Conservation (phyloP, 495 filamentous ascomycete species). For the Bombardia bombarda region DNA sequence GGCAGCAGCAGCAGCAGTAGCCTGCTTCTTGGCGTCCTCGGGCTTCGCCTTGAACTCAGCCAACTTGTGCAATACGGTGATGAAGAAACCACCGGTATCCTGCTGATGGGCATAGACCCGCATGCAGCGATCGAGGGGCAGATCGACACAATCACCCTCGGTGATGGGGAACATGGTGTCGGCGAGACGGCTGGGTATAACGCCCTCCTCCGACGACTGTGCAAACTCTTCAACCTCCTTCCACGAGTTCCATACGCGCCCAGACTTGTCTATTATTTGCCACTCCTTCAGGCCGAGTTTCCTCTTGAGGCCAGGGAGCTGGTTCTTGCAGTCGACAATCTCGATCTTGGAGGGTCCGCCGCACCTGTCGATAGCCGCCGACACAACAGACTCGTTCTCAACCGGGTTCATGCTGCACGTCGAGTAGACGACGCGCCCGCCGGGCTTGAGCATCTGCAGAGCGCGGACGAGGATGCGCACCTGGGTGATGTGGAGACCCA, state of each 20-base stretch:
- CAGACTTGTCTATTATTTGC: constrained; percentile 82
- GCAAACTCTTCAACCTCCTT: constrained; percentile 62
- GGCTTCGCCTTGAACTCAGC: constrained; percentile 78
- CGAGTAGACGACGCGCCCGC: constrained; percentile 90
- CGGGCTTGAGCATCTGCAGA: constrained; percentile 92
- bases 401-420: constrained; percentile 97
- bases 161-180: constrained; percentile 72
- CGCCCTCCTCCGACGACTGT: constrained; percentile 45
- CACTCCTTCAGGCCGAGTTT: constrained; percentile 64
- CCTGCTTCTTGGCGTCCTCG: constrained; percentile 56
- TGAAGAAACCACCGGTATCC: constrained; percentile 96
- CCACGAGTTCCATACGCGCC: constrained; percentile 67
- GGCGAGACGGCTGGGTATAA: constrained; percentile 50
- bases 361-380: constrained; percentile 76
- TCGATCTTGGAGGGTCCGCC: constrained; percentile 75
- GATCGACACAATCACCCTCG: constrained; percentile 42
- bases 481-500: constrained; percentile 80
- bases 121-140: constrained; percentile 87
- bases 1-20: constrained; percentile 41
- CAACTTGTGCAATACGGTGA: constrained; percentile 86
- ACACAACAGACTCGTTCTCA: constrained; percentile 92
- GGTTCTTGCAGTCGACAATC: constrained; percentile 71
- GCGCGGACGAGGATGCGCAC: constrained; percentile 84
- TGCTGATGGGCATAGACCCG: constrained; percentile 90
- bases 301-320: constrained; percentile 69